Evolutionary conservation across 345 rosid species (phyloP).

Genomic region (Eucalyptus viminalis): DNA sequence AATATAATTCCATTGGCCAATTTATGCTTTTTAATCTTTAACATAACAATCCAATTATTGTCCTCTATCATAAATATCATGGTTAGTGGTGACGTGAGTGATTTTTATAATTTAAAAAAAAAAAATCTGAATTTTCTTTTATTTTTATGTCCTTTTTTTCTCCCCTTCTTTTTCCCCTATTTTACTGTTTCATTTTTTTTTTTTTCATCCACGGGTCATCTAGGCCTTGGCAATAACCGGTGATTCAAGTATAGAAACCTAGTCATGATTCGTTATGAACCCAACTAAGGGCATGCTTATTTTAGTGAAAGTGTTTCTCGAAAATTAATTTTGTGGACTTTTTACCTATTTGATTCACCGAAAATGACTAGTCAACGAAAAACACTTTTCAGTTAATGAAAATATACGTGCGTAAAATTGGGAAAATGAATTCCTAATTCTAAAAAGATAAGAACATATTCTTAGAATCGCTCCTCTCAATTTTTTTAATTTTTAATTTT

Average conservation of each 20-base stretch:
- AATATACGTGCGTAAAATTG: fast-evolving
- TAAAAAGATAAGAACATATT: neutral
- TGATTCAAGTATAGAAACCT: neutral
- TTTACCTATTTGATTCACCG: too few relatives aligned
- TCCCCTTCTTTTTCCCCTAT: neutral
- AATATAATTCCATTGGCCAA: fast-evolving
- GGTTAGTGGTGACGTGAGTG: fast-evolving
- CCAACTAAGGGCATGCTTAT: neutral
- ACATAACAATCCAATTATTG: fast-evolving
- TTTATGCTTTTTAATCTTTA: neutral
- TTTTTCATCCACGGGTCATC: neutral
- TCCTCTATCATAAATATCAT: fast-evolving
- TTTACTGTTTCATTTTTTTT: neutral
- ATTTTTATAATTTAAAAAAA: neutral
- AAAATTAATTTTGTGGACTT: too few relatives aligned
- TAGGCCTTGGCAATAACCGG: neutral
- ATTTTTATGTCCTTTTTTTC: neutral
- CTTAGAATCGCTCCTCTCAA: neutral
- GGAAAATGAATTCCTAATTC: neutral
- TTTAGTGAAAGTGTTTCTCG: neutral
- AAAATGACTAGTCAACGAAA: fast-evolving
- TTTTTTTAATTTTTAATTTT: too few relatives aligned
- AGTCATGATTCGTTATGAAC: neutral
- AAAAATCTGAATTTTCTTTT: neutral
- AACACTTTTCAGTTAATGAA: fast-evolving